Evolutionary conservation across 2,329 filamentous ascomycete genomes (phyloP), one percentile per base, ranked within the genome.

Genomic region (Acephala macrosclerotiorum): DNA sequence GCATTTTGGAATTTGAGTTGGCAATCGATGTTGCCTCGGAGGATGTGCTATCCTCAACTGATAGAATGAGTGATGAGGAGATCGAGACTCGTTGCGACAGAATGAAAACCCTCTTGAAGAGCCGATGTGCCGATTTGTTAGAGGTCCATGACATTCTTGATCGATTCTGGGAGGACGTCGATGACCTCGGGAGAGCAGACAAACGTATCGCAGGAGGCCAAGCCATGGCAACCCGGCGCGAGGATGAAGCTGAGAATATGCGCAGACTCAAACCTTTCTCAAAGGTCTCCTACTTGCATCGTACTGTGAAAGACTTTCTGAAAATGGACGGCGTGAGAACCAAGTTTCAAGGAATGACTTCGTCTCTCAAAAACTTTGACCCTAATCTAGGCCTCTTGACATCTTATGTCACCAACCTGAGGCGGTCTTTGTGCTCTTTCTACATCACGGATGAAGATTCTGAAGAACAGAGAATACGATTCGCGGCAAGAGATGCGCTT

Each of bases 271-370:
- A 1, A 35, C 1, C 38, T 7, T 35, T 8, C 26, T 45, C 1
- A 18, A 58, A 25, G 26, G 56, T 58, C n/a, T 42, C 56, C 11
- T 58, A 58, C 22, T 14, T 58, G 6, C 56, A 58, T 14, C 56
- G 56, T 1, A 58, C 56, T 45, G 56, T 58, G 14, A 58, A 58
- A 25, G 56, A 58, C 36, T 58, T 25, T n/a, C 56, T 58, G 29
- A 22, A 45, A 11, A 45, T 35, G 14, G 7, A 11, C 7, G 1
- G 5, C 3, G 26, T 45, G 8, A 35, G 56, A 9, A 11, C 14
- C 35, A 45, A 7, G 7, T 22, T 58, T 14, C 3, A 45, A n/a
- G n/a, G n/a, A n/a, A n/a, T n/a, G 6, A 14, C 20, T 51, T 2
- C n/a, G 9, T 25, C 47, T 29, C 3, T 4, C 12, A 51, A 22